These are phyloP conservation scores for Lachnellula suecica DNA, from an alignment of 2,329 filamentous ascomycete genomes.

Conservation along the genomic window DNA sequence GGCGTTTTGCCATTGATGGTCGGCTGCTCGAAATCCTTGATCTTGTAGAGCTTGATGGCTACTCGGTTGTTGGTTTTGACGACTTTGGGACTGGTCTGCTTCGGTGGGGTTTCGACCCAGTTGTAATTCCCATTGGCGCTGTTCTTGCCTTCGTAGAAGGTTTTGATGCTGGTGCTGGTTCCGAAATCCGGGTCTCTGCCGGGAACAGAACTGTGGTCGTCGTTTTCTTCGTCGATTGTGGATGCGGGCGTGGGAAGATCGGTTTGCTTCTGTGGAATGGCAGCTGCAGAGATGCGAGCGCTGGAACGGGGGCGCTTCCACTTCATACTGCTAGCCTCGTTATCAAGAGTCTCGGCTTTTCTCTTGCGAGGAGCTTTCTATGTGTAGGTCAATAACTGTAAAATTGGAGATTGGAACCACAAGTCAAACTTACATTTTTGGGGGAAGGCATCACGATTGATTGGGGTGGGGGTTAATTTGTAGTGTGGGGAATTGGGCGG, in stretches of 20 bases:
- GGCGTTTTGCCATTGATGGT: slow-evolving; percentile 38
- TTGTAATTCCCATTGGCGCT: slow-evolving; percentile 8
- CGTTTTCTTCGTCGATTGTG: background rate
- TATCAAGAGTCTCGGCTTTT: slow-evolving; percentile 1
- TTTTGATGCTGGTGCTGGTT: slow-evolving; percentile 13
- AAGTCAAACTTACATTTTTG: too few species aligned
- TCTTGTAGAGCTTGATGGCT: slow-evolving; percentile 47
- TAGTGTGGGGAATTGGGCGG: background rate
- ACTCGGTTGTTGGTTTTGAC: slow-evolving; percentile 35
- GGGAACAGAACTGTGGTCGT: background rate
- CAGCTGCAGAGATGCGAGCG: background rate
- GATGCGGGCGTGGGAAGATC: background rate
- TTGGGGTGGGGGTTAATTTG: background rate
- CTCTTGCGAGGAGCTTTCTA: slow-evolving; percentile 6
- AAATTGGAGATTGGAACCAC: background rate
- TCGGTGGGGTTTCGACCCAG: slow-evolving; percentile 21
- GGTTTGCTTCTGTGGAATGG: background rate
- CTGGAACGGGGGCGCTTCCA: slow-evolving; percentile 2
- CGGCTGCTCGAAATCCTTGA: slow-evolving; percentile 42
- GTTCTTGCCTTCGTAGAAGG: slow-evolving; percentile 19
- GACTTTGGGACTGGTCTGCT: slow-evolving; percentile 16
- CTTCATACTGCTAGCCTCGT: slow-evolving; percentile 3
- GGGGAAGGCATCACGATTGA: background rate
- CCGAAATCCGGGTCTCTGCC: slow-evolving; percentile 17
- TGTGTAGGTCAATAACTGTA: background rate